These are phyloP conservation scores for Trypanosoma congolense DNA, from an alignment of 208 protist genomes.

Conservation along the genomic window DNA sequence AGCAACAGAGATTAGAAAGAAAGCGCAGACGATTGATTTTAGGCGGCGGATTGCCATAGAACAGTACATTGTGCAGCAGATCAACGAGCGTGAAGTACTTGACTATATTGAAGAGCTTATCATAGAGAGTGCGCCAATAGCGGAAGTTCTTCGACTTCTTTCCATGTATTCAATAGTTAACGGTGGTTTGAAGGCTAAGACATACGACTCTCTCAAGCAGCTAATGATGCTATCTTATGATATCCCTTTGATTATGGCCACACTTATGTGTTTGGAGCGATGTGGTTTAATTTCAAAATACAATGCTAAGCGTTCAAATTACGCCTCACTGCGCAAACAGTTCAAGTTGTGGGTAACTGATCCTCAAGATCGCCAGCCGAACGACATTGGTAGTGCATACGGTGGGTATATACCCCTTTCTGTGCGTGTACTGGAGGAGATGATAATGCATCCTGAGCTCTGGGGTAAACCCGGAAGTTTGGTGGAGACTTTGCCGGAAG, in stretches of 20 bases:
- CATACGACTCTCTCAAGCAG: conserved; percentile 64
- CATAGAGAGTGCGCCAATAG: conserved; percentile 46
- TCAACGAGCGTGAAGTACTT: conserved; percentile 59
- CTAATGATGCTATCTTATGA: conserved; percentile 83
- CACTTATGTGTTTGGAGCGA: conserved; percentile 51
- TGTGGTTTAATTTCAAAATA: conserved; percentile 48
- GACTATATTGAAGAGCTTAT: conserved; percentile 86
- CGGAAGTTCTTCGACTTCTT: conserved; percentile 63
- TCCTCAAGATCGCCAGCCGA: conserved; percentile 50
- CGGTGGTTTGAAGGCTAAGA: conserved; percentile 64
- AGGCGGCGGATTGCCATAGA: conserved; percentile 61
- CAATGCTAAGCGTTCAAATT: conserved; percentile 39
- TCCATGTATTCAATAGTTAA: conserved; percentile 81
- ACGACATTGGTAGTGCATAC: conserved; percentile 74
- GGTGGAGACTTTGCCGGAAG: conserved; percentile 38
- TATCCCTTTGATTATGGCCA: conserved; percentile 65
- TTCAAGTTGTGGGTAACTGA: conserved; percentile 54
- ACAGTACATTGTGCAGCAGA: conserved; percentile 71
- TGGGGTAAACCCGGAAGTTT: conserved; percentile 36
- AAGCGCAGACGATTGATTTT: conserved; percentile 60
- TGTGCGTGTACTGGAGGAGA: conserved; percentile 44
- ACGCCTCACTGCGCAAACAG: conserved; percentile 42
- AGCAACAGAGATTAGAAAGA: conserved; percentile 74
- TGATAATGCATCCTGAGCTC: conserved; percentile 36
- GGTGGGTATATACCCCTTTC: conserved; percentile 70